Conservation (phyloP, 1,284 basidiomycete genomes). For the Ustilago trichophora region DNA sequence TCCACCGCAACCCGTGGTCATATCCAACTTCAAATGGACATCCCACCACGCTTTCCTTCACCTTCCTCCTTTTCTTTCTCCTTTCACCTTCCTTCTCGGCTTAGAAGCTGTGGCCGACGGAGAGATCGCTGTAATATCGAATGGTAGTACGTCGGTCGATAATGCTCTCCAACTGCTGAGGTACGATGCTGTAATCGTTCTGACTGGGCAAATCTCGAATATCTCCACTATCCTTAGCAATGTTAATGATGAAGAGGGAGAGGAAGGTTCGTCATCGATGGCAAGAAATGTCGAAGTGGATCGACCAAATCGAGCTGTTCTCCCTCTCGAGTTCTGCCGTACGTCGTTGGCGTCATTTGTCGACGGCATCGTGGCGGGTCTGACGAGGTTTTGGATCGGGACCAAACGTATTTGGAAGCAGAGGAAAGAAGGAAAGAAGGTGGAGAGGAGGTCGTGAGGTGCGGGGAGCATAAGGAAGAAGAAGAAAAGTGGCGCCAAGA, state of each 20-base stretch:
- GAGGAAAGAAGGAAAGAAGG: no score
- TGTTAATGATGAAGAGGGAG: not conserved
- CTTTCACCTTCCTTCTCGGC: not conserved
- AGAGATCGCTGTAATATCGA: constrained; percentile 42
- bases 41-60: constrained; percentile 39
- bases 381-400: no score
- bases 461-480: no score
- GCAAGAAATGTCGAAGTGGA: constrained; percentile 75
- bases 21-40: constrained; percentile 74
- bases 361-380: no score
- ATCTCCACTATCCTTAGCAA: not conserved
- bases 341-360: not conserved
- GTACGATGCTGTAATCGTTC: constrained; percentile 67
- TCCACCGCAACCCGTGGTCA: constrained; percentile 86
- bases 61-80: not conserved
- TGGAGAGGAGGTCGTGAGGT: no score
- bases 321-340: constrained; percentile 18
- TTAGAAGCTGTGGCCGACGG: constrained; percentile 16
- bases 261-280: constrained; percentile 9
- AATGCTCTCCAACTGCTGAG: constrained; percentile 73
- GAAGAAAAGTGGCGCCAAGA: no score
- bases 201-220: constrained; percentile 10
- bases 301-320: constrained; percentile 73
- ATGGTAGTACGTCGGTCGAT: constrained; percentile 44
- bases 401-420: no score